phyloP scores from a whole-genome alignment of 495 filamentous ascomycete genomes.

The Daldinia caldariorum region DNA sequence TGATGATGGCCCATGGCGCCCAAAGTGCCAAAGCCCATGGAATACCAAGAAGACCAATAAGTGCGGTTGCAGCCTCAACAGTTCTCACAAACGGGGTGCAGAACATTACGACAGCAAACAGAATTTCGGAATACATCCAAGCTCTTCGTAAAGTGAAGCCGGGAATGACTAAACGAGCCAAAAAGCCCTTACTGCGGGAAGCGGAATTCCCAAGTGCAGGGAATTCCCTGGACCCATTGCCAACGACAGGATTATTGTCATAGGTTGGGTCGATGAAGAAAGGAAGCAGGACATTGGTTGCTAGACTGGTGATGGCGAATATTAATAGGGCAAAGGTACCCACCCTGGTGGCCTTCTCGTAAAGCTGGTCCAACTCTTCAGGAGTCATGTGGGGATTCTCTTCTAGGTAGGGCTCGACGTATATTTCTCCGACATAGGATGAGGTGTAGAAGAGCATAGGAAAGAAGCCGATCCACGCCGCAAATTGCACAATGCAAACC shows the following conservation, averaged over 20 bases:
- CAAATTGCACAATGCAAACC: constrained; percentile 88
- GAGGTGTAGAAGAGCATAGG: constrained; percentile 94
- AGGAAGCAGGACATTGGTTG: constrained; percentile 80
- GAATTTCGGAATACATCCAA: constrained; percentile 82
- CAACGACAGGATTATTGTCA: constrained; percentile 51
- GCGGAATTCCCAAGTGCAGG: constrained; percentile 44
- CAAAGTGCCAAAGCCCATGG: constrained; percentile 90
- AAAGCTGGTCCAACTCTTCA: constrained; percentile 76
- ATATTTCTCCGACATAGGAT: constrained; percentile 89
- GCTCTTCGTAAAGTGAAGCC: constrained; percentile 85
- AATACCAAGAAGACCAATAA: constrained; percentile 82
- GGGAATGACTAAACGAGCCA: constrained; percentile 73
- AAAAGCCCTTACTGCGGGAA: constrained; percentile 52
- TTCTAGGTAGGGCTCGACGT: constrained; percentile 80
- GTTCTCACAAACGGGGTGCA: constrained; percentile 79
- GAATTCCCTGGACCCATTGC: constrained; percentile 34
- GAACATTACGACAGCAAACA: constrained; percentile 82
- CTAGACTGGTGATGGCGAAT: constrained; percentile 82
- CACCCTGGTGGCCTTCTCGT: constrained; percentile 82
- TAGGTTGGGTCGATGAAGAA: constrained; percentile 83
- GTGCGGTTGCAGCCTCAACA: constrained; percentile 70
- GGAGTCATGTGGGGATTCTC: constrained; percentile 78
- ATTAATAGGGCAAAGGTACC: constrained; percentile 89
- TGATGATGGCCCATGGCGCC: constrained; percentile 93
- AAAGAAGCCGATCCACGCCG: constrained; percentile 94